phyloP scores from a whole-genome alignment of 2,329 filamentous ascomycete genomes.

The Cladosporium cucumerinum region DNA sequence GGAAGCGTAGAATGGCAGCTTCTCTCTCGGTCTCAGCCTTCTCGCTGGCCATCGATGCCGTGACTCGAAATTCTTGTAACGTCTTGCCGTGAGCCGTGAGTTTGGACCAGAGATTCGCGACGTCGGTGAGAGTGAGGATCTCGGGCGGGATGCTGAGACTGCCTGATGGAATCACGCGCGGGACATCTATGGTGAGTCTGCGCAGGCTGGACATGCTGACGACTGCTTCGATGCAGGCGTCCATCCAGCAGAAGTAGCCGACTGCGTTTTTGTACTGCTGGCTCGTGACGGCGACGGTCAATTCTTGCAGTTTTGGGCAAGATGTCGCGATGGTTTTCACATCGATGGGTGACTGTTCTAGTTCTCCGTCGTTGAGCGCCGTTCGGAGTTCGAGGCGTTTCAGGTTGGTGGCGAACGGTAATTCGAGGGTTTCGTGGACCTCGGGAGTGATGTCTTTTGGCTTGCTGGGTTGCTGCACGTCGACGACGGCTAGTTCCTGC shows the following conservation, averaged over 20 bases:
- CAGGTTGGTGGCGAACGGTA: not conserved
- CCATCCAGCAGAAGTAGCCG: conserved; percentile 9
- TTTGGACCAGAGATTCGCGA: not conserved
- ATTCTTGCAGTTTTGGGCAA: not conserved
- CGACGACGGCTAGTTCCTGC: not conserved
- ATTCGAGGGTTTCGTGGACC: not conserved
- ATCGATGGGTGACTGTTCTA: not conserved
- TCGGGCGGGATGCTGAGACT: conserved; percentile 1
- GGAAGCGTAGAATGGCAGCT: not conserved
- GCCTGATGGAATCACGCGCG: not conserved
- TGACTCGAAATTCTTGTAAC: not conserved
- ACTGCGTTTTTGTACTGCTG: conserved; percentile 8
- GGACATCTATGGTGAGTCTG: not conserved
- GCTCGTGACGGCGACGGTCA: not conserved
- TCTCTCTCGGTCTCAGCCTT: not conserved
- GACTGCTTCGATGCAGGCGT: conserved; percentile 8
- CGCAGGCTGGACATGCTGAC: not conserved
- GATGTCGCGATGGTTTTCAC: not conserved
- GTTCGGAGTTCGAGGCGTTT: not conserved
- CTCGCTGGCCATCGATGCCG: not conserved
- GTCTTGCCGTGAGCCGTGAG: not conserved
- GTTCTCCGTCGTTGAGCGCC: not conserved
- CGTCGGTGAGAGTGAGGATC: not conserved
- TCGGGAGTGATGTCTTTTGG: not conserved
- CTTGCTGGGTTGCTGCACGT: not conserved